Base-by-base conservation (phyloP, 345 rosid genomes). In the Syzygium grande region DNA sequence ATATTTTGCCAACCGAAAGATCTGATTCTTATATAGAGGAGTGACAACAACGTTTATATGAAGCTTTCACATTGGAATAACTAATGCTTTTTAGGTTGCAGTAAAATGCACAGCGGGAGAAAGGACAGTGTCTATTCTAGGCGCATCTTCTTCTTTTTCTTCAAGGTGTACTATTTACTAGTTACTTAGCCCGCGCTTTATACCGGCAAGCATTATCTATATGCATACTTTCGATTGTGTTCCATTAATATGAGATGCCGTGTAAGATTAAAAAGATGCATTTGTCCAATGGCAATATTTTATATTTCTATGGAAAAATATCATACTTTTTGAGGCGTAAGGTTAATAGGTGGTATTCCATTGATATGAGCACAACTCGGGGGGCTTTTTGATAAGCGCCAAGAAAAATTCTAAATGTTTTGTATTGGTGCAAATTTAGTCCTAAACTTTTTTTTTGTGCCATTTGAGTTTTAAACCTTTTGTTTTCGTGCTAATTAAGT, bases 101-200 rank as follows among this genome's bases (percentile, higher is more conserved):
- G 1, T 10, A 63, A 15, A 63, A 29, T 30, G 21, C 21, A 63
- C 15, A 30, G 78, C 0, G 11, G 11, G 22, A 29, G 30, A 7
- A 65, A 29, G 1, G 78, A 65, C 5, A 65, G 3, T 29, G 77
- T 65, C 77, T 63, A 3, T 15, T 6, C 65, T 2, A 5, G 12
- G 65, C 11, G 65, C 65, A 59, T 59, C 30, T 59, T 59, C 65
- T 61, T 29, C 30, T 59, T 59, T 29, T 61, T 29, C 34, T n/a
- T 5, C 73, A 61, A 61, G 34, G 34, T 56, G 25, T 23, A 0
- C n/a, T 9, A 3, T n/a, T 23, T 59, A 27, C 0, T 59, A 5
- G 0, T 59, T 59, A 59, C 30, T 27, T 59, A 27, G 16, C 16
- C 34, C 46, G 46, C 46, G 46, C 46, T 43, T 43, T 43, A 43